phyloP scores from a whole-genome alignment of 1,284 basidiomycete species.

The Inonotus hispidus region DNA sequence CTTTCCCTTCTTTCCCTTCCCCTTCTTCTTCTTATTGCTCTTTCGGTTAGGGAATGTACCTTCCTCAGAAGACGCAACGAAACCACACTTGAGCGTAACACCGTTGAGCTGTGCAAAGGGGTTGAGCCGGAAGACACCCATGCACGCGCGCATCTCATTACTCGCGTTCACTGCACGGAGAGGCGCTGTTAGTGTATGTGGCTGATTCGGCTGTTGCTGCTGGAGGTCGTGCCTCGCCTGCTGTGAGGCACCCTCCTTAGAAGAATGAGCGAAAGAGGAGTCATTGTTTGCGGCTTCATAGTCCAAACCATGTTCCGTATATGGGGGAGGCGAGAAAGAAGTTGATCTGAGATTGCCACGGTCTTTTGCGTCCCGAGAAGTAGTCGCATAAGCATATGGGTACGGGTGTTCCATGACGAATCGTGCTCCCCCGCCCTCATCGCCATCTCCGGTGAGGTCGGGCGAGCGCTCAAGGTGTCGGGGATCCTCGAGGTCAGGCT shows the following conservation, averaged over 20 bases:
- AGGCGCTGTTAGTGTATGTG: slow-evolving; percentile 31
- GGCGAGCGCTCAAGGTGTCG: neutral
- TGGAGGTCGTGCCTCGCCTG: neutral
- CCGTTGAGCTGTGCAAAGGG: slow-evolving; percentile 66
- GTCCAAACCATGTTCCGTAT: too few species aligned
- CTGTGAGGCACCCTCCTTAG: neutral
- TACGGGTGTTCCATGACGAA: slow-evolving; percentile 20
- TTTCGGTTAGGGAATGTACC: neutral
- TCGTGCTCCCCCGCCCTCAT: slow-evolving; percentile 7
- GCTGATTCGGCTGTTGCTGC: neutral
- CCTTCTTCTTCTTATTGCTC: slow-evolving; percentile 31
- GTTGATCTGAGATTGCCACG: neutral
- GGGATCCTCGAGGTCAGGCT: neutral
- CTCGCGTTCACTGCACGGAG: slow-evolving; percentile 67
- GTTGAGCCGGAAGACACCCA: slow-evolving; percentile 70
- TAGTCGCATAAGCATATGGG: slow-evolving; percentile 9
- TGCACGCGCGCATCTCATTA: slow-evolving; percentile 62
- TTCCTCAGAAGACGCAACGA: slow-evolving; percentile 13
- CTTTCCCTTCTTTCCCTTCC: slow-evolving; percentile 15
- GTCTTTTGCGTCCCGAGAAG: neutral
- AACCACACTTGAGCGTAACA: slow-evolving; percentile 28
- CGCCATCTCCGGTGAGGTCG: neutral
- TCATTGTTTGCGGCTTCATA: neutral
- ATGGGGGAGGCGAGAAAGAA: neutral
- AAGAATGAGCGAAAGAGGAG: neutral